A percentile compares a stretch with the other conserved stretches of the same genome.
Conservation (phyloP, 805 yeast species). For the Candida cerambycidarum region DNA sequence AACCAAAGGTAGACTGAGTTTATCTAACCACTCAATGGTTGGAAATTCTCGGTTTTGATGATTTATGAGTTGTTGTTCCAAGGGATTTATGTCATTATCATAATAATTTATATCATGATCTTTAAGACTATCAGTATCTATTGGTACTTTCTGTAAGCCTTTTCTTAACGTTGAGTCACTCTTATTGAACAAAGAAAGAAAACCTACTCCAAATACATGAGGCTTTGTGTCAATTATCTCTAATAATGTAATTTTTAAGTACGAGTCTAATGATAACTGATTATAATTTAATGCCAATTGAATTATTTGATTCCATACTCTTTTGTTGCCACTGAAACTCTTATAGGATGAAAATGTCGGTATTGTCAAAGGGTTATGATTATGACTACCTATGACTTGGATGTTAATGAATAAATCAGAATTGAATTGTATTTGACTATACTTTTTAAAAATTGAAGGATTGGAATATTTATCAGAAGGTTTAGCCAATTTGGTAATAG, state of each 20-base stretch:
- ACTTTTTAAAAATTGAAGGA: conserved; percentile 33
- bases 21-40: conserved; percentile 72
- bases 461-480: conserved; percentile 36
- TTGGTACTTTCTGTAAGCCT: conserved; percentile 61
- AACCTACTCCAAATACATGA: conserved; percentile 59
- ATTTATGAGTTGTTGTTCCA: conserved; percentile 55
- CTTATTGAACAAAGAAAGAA: conserved; percentile 56
- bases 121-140: conserved; percentile 23
- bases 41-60: conserved; percentile 69
- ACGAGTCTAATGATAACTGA: conserved; percentile 66
- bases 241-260: conserved; percentile 61
- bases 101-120: conserved; percentile 1
- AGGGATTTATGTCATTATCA: conserved; percentile 20
- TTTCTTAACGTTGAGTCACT: conserved; percentile 56
- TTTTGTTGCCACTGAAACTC: conserved; percentile 28
- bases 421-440: conserved; percentile 29
- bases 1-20: conserved; percentile 28
- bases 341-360: conserved; percentile 39
- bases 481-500: conserved; percentile 17
- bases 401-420: conserved; percentile 36
- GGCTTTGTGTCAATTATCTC: conserved; percentile 60
- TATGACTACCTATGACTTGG: conserved; percentile 31
- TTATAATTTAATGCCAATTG: conserved; percentile 68
- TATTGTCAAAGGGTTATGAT: conserved; percentile 25
- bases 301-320: conserved; percentile 74